Evolutionary conservation across 1,139 yeast genomes (phyloP).

Genomic region (Debaryomyces robertsiae): DNA sequence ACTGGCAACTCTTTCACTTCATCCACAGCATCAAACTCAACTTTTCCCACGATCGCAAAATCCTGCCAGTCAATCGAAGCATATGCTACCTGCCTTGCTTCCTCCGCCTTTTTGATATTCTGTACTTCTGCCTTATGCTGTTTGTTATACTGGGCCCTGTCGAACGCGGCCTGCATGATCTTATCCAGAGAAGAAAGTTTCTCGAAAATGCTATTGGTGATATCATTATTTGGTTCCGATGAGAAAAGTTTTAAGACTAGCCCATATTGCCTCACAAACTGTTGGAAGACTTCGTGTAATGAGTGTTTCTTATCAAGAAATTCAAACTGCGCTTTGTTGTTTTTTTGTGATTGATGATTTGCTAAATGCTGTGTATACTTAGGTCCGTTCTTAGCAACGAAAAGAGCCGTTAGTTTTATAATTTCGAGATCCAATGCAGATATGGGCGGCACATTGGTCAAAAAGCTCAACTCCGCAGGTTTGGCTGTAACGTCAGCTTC

Average conservation of each 20-base stretch:
- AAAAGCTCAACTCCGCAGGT: constrained; percentile 40
- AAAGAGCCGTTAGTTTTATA: constrained; percentile 72
- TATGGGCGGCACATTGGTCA: constrained; percentile 54
- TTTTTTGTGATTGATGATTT: constrained; percentile 38
- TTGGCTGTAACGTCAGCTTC: constrained; percentile 2
- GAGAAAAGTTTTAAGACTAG: constrained; percentile 29
- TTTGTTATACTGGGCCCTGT: constrained; percentile 60
- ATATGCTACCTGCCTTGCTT: constrained; percentile 48
- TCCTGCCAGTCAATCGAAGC: constrained; percentile 91
- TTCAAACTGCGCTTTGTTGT: constrained; percentile 60
- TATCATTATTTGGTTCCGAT: constrained; percentile 13
- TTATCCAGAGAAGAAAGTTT: constrained; percentile 21
- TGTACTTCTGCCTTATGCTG: constrained; percentile 28
- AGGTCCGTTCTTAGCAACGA: constrained; percentile 59
- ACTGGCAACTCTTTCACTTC: constrained; percentile 58
- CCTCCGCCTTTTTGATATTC: constrained; percentile 33
- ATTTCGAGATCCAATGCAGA: constrained; percentile 67
- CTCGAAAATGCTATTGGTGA: constrained; percentile 12
- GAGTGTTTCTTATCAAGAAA: constrained; percentile 68
- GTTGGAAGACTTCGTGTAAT: constrained; percentile 53
- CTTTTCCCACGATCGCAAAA: constrained; percentile 68
- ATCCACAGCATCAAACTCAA: constrained; percentile 70
- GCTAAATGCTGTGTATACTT: constrained; percentile 41
- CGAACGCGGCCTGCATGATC: constrained; percentile 53
- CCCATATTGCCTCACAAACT: constrained; percentile 60